Percentiles rank a stretch among this genome's conserved stretches.
Conservation (phyloP, 306 rosid species). For the cucumber (Cucumis sativus) region Cucumber_9930_V3 NC_026657.2:1643001-1643500, state of each 20-base stretch:
- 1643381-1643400: slow-evolving; percentile 90
- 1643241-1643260: slow-evolving; percentile 42
- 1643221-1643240: slow-evolving; percentile 8
- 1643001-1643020: neutral
- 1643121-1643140: neutral
- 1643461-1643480: neutral
- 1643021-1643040: neutral
- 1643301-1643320: slow-evolving; percentile 97
- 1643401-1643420: neutral
- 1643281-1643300: slow-evolving; percentile 97
- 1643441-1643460: neutral
- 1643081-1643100: neutral
- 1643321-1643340: slow-evolving; percentile 95
- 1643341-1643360: slow-evolving; percentile 95
- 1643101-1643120: neutral
- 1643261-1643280: slow-evolving; percentile 94
- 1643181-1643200: neutral
- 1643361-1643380: slow-evolving; percentile 93
- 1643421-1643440: neutral
- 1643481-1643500: neutral
- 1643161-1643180: neutral
- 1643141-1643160: neutral
- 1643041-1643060: neutral
- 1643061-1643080: neutral
- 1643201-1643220: neutral